Evolutionary conservation across 1,139 yeast genomes (phyloP).

Genomic region (Keqinozyma sinolaborantium): DNA sequence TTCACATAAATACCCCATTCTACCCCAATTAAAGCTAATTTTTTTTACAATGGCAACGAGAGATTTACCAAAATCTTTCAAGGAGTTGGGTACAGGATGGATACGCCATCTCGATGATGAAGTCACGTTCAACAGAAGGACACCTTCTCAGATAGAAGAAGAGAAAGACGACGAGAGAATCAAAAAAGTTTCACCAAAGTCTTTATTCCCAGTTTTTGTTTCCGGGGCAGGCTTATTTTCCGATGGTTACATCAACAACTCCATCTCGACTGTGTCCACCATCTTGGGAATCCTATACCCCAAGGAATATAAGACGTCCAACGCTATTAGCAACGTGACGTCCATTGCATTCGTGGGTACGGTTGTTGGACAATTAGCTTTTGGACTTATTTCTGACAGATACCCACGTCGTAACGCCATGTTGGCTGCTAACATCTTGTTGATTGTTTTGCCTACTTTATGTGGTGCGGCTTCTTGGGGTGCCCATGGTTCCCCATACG

Average conservation of each 20-base stretch:
- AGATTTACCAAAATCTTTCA: conserved; percentile 46
- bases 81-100: conserved; percentile 39
- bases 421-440: conserved; percentile 68
- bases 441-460: conserved; percentile 72
- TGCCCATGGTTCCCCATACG: conserved; percentile 54
- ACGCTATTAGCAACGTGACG: conserved; percentile 73
- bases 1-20: too few relatives aligned
- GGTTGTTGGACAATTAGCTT: conserved; percentile 75
- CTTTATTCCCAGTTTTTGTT: conserved; percentile 71
- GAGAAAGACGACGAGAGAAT: conserved; percentile 17
- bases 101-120: conserved; percentile 17
- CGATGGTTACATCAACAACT: conserved; percentile 86
- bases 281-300: conserved; percentile 68
- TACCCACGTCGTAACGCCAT: conserved; percentile 78
- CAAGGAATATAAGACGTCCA: conserved; percentile 52
- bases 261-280: conserved; percentile 73
- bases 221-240: conserved; percentile 91
- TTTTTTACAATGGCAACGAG: conserved; percentile 39
- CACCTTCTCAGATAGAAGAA: conserved; percentile 19
- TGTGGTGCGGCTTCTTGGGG: conserved; percentile 87
- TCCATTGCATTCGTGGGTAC: conserved; percentile 93
- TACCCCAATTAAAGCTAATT: too few relatives aligned
- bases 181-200: conserved; percentile 22
- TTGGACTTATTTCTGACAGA: conserved; percentile 79
- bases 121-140: conserved; percentile 21